Evolutionary conservation across 2,329 filamentous ascomycete genomes (phyloP).

Genomic region (Dactylellina cionopaga): DNA sequence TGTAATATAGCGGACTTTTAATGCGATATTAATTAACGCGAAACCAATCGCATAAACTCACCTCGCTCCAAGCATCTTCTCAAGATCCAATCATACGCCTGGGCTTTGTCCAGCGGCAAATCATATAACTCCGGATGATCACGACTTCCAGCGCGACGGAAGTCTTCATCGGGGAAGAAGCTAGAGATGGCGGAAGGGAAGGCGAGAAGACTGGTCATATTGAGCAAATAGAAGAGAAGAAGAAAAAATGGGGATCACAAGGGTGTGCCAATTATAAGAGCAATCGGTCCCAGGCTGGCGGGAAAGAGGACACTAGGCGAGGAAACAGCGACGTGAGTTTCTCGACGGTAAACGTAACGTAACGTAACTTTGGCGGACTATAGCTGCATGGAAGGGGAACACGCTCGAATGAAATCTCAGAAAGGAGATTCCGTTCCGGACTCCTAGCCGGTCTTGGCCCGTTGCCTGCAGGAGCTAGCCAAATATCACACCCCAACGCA

Average conservation of each 20-base stretch:
- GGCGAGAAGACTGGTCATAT: conserved; percentile 37
- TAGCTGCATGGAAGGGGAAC: conserved; percentile 14
- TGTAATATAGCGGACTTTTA: background rate
- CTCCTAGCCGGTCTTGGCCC: conserved; percentile 40
- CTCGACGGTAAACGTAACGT: background rate
- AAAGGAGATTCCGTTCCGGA: conserved; percentile 51
- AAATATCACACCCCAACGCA: conserved; percentile 33
- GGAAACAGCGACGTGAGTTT: conserved; percentile 30
- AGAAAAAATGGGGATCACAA: conserved; percentile 27
- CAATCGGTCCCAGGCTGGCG: conserved; percentile 12
- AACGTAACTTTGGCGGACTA: conserved; percentile 10
- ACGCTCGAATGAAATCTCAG: conserved; percentile 29
- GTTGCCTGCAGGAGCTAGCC: conserved; percentile 21
- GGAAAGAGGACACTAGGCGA: conserved; percentile 25
- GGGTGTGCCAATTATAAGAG: conserved; percentile 26
- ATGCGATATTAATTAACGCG: background rate
- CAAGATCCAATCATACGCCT: conserved; percentile 48
- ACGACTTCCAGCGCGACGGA: conserved; percentile 25
- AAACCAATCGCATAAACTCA: conserved; percentile 1
- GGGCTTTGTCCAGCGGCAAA: conserved; percentile 32
- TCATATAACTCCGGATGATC: conserved; percentile 31
- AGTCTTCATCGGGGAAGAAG: conserved; percentile 18
- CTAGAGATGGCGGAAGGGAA: conserved; percentile 22
- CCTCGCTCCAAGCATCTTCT: conserved; percentile 45
- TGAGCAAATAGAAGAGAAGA: conserved; percentile 6